Evolutionary conservation across 1,284 basidiomycete genomes (phyloP).

Genomic region (Apiotrichum domesticum): DNA sequence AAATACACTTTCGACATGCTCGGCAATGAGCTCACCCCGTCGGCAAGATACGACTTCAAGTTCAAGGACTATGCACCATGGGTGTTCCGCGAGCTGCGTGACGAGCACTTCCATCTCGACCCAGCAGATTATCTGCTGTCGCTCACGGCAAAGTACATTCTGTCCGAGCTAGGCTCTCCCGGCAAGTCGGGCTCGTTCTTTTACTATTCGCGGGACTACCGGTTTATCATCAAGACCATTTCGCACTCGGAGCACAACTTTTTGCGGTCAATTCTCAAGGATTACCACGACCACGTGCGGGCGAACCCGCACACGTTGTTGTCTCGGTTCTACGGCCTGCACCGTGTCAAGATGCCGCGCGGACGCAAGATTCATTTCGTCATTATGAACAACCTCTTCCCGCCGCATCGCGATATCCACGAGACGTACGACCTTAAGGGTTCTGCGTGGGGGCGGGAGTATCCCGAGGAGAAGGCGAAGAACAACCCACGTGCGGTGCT

Average conservation of each 20-base stretch:
- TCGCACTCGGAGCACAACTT: conserved; percentile 92
- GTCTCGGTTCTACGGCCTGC: conserved; percentile 90
- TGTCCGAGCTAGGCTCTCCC: conserved; percentile 95
- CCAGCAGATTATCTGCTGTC: conserved; percentile 96
- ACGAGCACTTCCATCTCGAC: conserved; percentile 90
- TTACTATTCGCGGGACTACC: conserved; percentile 97
- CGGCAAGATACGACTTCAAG: conserved; percentile 77
- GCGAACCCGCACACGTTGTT: conserved; percentile 89
- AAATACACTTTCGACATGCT: conserved; percentile 99
- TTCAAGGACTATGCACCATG: conserved; percentile 99
- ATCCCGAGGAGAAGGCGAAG: conserved; percentile 74
- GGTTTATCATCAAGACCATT: conserved; percentile 99
- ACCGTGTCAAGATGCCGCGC: conserved; percentile 90
- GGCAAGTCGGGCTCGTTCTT: conserved; percentile 99
- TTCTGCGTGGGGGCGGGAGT: conserved; percentile 80
- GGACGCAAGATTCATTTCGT: conserved; percentile 98
- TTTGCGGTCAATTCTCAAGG: conserved; percentile 71
- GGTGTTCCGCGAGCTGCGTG: conserved; percentile 92
- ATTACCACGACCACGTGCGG: conserved; percentile 83
- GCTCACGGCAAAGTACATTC: conserved; percentile 93
- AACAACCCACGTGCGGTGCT: conserved; percentile 79
- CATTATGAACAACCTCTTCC: conserved; percentile 99
- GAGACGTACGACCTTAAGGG: conserved; percentile 98
- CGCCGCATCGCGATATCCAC: conserved; percentile 93
- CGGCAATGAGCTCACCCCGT: conserved; percentile 94